Conservation (phyloP, 2,329 filamentous ascomycete species). For the Exophiala phaeomuriformis region DNA sequence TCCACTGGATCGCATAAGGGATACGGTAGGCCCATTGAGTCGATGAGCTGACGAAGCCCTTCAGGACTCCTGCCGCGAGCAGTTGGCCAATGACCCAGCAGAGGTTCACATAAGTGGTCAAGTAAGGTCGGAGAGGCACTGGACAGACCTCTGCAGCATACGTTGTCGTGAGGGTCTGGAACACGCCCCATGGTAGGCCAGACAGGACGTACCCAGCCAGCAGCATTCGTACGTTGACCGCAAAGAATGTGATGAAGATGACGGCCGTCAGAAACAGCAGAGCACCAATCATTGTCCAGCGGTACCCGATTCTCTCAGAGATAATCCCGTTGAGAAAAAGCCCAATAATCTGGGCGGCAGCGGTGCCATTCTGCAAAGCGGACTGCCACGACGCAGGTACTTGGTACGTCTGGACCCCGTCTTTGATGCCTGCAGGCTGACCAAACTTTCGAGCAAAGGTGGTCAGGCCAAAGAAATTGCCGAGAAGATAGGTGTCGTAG, state of each 20-base stretch:
- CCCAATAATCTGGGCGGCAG: constrained; percentile 27
- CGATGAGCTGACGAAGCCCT: constrained; percentile 27
- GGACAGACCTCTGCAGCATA: constrained; percentile 37
- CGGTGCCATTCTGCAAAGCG: constrained; percentile 34
- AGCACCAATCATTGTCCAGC: constrained; percentile 28
- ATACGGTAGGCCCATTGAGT: constrained; percentile 35
- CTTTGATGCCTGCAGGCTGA: constrained; percentile 11
- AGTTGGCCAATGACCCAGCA: constrained; percentile 40
- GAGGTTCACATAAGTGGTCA: constrained; percentile 36
- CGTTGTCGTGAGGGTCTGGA: constrained; percentile 33
- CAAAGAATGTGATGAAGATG: constrained; percentile 39
- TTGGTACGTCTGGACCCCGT: constrained; percentile 21
- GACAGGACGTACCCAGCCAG: constrained; percentile 35
- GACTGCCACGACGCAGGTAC: constrained; percentile 37
- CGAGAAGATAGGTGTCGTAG: constrained; percentile 28
- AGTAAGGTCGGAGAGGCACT: constrained; percentile 30
- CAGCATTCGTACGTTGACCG: constrained; percentile 32
- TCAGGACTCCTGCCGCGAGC: constrained; percentile 33
- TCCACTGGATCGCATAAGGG: constrained; percentile 33
- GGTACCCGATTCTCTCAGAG: constrained; percentile 42
- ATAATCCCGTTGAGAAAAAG: constrained; percentile 26
- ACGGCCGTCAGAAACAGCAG: constrained; percentile 27
- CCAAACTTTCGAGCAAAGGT: constrained; percentile 24
- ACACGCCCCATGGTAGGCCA: constrained; percentile 37
- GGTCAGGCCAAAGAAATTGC: constrained; percentile 26